Evolutionary conservation across 1,139 yeast genomes (phyloP), one percentile per base, ranked within the genome.

Genomic region (Groenewaldozyma sp.): DNA sequence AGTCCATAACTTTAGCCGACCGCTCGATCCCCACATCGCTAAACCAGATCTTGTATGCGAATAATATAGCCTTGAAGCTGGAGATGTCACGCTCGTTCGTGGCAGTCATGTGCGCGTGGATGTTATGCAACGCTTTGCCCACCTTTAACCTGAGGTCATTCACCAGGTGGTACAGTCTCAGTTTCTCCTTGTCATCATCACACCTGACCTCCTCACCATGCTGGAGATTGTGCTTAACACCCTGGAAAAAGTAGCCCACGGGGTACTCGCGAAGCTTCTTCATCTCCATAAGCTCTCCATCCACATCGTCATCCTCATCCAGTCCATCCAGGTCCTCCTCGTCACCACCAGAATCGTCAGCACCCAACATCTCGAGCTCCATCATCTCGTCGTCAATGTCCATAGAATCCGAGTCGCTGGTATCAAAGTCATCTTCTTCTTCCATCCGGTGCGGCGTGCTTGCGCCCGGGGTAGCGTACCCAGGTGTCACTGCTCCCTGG

Each of bases 1-100:
- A 66, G 28, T 71, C 73, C 45, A 78, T 75, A 10, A 73, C 64
- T 39, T 73, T 80, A 38, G 80, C 73, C 1, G 80, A 65, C 11
- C 82, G 67, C 51, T 83, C 94, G 46, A 76, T 70, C 1, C 95
- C 94, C 21, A 82, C 82, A 56, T 87, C 94, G 14, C 83, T 73
- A 47, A 91, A 76, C 87, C 94, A 91, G 9, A 82, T 76, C 50
- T 82, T 78, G 40, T 82, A 59, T 2, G 80, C 80, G 53, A 77
- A 76, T 35, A 87, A 62, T 36, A 81, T 68, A 34, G 78, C 76
- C 50, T 77, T 77, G 57, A 79, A 74, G 16, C 83, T 60, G 14
- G 76, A 74, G n/a, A 84, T 74, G 47, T 84, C 82, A 47, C 82
- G 87, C 40, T 73, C 77, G 42, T 73, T 73, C 40, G 73, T 63